These are phyloP conservation scores for Isochrysis galbana DNA, from an alignment of 78 protist species.

Conservation along the genomic window DNA sequence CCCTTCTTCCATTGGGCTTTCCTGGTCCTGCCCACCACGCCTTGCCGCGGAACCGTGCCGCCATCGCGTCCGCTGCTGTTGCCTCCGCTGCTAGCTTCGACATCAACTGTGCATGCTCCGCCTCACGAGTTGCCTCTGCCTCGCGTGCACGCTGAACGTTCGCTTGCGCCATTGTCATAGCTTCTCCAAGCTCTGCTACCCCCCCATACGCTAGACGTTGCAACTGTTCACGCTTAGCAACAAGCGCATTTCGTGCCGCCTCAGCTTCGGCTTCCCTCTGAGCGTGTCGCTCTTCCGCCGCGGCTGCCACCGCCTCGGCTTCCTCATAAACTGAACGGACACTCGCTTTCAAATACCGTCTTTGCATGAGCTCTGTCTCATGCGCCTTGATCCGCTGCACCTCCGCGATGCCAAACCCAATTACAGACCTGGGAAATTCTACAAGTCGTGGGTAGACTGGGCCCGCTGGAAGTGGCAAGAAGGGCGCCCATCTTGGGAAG, in stretches of 20 bases:
- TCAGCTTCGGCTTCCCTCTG: background rate
- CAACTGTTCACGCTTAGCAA: background rate
- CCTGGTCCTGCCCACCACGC: too few relatives aligned
- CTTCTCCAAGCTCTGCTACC: too few relatives aligned
- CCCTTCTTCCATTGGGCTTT: too few relatives aligned
- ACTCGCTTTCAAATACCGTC: background rate
- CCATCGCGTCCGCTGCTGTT: background rate
- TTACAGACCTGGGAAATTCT: background rate
- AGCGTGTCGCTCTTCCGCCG: background rate
- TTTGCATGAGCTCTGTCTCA: background rate
- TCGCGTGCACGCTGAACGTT: too few relatives aligned
- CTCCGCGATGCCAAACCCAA: background rate
- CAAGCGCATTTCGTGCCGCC: background rate
- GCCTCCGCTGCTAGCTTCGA: background rate
- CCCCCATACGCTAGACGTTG: too few relatives aligned
- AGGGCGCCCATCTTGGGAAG: background rate
- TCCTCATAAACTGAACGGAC: background rate
- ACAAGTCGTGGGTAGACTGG: background rate
- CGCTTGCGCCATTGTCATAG: too few relatives aligned
- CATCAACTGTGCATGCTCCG: background rate
- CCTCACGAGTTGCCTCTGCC: background rate
- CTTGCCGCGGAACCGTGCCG: too few relatives aligned
- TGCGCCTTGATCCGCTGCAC: background rate
- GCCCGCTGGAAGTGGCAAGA: background rate
- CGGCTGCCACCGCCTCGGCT: background rate